Base-by-base conservation (phyloP, 2,329 filamentous ascomycete species). In the Pyrenochaeta sp. region DNA sequence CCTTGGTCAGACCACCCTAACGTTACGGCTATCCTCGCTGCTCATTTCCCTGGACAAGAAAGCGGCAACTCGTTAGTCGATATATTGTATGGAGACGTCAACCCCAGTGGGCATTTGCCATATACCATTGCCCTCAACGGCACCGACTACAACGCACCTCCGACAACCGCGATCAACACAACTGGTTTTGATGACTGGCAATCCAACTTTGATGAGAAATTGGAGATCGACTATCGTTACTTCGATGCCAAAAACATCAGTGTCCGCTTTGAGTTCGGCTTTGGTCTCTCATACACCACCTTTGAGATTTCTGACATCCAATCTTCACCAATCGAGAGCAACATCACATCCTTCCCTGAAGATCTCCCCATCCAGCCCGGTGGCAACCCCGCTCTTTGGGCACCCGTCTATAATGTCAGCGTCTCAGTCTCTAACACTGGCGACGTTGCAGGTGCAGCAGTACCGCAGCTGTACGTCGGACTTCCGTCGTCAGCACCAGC, bases 251-350 rank as follows among this genome's bases (percentile, higher is more conserved):
- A 81, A 43, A 81, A 85, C 61, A 83, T 85, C 43, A 83, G 85
- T 1, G 89, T 90, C 2, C 85, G 90, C 58, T 95, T 87, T 75
- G 90, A 92, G 67, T 96, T 95, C 65, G 91, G 91, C 5, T 90
- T 84, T 67, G 92, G 92, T 54, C 80, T 96, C 9, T 68, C 63
- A 2, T 96, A 95, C 81, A 91, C 90, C 5, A 91, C 83, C 9
- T 94, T 96, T 69, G 74, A 84, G 54, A 90, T 92, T 77, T 84
- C 87, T 21, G 80, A 90, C 69, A 76, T 95, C 18, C 66, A 80
- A 36, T 77, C 91, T 35, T 66, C 80, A 49, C 80, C 81, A 48
- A 73, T 82, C 44, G 81, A 57, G 79, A 77, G 41, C 74, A 80
- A 87, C 1, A 89, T 89, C 36, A 86, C 87, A 39, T 86, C 91